These are phyloP conservation scores for Pyrenochaeta sp. DNA, from an alignment of 2,329 filamentous ascomycete species.

Conservation along the genomic window DNA sequence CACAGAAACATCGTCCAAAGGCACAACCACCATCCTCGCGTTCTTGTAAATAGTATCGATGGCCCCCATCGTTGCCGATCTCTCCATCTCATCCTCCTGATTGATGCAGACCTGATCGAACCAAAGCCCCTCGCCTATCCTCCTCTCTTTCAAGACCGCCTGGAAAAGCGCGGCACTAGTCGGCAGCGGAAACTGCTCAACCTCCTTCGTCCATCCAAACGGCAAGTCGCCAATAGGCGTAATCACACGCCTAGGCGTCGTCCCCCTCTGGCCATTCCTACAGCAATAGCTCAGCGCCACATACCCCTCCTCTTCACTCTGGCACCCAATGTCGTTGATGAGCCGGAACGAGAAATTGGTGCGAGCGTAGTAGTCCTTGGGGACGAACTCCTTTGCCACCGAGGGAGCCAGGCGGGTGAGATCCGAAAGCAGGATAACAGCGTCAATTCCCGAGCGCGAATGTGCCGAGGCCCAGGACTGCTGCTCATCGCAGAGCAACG, in stretches of 20 bases:
- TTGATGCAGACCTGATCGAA: conserved; percentile 57
- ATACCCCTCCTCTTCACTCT: conserved; percentile 47
- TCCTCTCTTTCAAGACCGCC: conserved; percentile 50
- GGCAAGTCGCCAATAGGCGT: conserved; percentile 38
- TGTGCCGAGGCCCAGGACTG: conserved; percentile 10
- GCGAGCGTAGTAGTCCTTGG: conserved; percentile 26
- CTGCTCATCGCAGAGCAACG: conserved; percentile 24
- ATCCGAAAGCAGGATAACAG: conserved; percentile 32
- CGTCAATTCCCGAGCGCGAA: conserved; percentile 21
- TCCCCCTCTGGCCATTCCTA: conserved; percentile 40
- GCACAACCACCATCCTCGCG: conserved; percentile 51
- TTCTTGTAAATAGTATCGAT: conserved; percentile 54
- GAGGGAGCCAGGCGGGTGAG: conserved; percentile 37
- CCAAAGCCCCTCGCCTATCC: conserved; percentile 52
- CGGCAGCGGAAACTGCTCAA: conserved; percentile 50
- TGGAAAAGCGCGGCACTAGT: conserved; percentile 50
- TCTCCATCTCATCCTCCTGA: conserved; percentile 50
- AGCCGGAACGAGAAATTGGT: conserved; percentile 47
- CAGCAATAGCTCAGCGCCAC: conserved; percentile 56
- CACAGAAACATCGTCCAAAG: conserved; percentile 51
- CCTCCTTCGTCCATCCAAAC: conserved; percentile 44
- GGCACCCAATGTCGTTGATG: conserved; percentile 44
- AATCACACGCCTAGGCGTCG: conserved; percentile 28
- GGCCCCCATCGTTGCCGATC: conserved; percentile 48
- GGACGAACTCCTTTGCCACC: conserved; percentile 40